Base-by-base conservation (phyloP, 345 rosid species). In the Arabis hirsuta region DNA sequence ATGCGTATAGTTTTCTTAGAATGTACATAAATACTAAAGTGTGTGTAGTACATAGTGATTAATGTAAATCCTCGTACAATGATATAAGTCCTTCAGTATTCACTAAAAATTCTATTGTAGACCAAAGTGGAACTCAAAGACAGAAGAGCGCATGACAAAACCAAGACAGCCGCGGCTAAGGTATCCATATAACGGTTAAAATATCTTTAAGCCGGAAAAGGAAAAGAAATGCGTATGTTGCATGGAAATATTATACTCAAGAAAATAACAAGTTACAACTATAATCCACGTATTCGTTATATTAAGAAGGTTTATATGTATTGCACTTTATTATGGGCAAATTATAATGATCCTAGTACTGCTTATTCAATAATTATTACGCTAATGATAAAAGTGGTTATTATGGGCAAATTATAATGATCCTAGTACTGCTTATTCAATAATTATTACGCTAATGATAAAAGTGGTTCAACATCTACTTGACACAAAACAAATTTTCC, bases 81-180 rank as follows among this genome's bases (percentile, higher is more conserved):
- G 3, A 41, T 34, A 34, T 27, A 3, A 3, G 31, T 4, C 12
- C 32, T 13, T 54, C 22, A 24, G 24, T n/a, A 46, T 36, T 55
- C 48, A 10, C 34, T 52, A 16, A 43, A 62, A 41, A 42, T 3
- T 31, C 0, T 51, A 51, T 52, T 46, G 48, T 67, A 74, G 78
- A 43, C 62, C 12, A 74, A 74, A 67, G 62, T 67, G 73, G 78
- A 60, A 60, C 34, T 44, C 62, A 74, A 74, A 74, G 63, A 74
- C 22, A 66, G 8, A 51, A 66, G 8, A 51, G 22, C 47, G 7
- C 46, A 59, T 51, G 67, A 67, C 51, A 74, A 74, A 53, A 53
- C 62, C 50, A 74, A 74, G 56, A 22, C 22, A 52, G 48, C 51
- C 62, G 43, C 62, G 9, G 26, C 69, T 5, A 74, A 74, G 78